phyloP scores from a whole-genome alignment of 2,329 filamentous ascomycete species.

The Plectosphaerella sp. region DNA sequence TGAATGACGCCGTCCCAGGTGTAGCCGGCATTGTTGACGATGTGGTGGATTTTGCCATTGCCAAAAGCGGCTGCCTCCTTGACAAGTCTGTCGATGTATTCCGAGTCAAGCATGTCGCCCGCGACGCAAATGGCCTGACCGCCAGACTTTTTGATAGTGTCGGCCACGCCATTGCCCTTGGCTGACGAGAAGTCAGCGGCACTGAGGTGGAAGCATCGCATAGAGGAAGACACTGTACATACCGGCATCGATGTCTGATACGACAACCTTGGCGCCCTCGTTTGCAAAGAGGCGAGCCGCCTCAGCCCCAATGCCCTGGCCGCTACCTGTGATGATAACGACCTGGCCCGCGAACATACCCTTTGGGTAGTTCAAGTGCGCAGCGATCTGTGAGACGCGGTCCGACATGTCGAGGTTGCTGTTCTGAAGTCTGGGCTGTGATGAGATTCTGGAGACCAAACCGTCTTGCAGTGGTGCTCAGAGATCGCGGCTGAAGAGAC shows the following conservation, averaged over 20 bases:
- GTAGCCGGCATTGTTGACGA: conserved; percentile 89
- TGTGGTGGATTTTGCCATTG: conserved; percentile 81
- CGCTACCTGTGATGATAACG: conserved; percentile 82
- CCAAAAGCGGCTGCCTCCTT: conserved; percentile 75
- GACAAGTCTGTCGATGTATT: conserved; percentile 69
- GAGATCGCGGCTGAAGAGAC: neutral
- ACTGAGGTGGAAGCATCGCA: neutral
- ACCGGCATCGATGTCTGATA: conserved; percentile 79
- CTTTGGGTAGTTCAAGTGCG: conserved; percentile 77
- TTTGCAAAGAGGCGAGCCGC: conserved; percentile 78
- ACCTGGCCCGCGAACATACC: conserved; percentile 76
- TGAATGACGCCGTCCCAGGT: conserved; percentile 93
- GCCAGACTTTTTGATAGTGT: conserved; percentile 62
- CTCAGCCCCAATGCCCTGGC: conserved; percentile 86
- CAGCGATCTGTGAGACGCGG: conserved; percentile 66
- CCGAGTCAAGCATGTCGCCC: conserved; percentile 70
- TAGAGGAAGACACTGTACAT: conserved; percentile 16
- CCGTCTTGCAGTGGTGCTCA: neutral
- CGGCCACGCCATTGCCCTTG: conserved; percentile 65
- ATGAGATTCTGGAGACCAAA: neutral
- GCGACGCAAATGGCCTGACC: conserved; percentile 68
- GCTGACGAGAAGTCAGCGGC: conserved; percentile 32
- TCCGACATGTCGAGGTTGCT: conserved; percentile 37
- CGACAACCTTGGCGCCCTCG: conserved; percentile 79
- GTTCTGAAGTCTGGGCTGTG: neutral